Percentiles rank a stretch among this genome's conserved stretches.
These are phyloP conservation scores for Deuterostichococcus epilithicus DNA, from an alignment of 139 green algal genomes.

Conservation along the genomic window DNA sequence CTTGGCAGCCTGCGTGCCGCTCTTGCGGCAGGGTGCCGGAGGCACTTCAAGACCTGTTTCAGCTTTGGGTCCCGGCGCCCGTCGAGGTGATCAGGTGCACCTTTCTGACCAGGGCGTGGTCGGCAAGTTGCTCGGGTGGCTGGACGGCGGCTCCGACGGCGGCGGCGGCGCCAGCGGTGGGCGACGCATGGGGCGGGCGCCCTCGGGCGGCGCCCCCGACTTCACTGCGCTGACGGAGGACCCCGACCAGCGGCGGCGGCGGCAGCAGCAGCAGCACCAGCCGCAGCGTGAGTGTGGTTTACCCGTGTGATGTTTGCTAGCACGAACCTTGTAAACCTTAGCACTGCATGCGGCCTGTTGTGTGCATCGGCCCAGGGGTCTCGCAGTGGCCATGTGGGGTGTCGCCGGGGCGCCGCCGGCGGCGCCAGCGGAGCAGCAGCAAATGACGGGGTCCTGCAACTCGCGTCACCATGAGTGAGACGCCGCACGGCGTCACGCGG, in stretches of 20 bases:
- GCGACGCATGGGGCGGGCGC: neutral
- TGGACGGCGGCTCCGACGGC: neutral
- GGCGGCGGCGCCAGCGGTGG: neutral
- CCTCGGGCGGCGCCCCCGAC: neutral
- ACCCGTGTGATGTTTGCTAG: no score
- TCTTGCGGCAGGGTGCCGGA: neutral
- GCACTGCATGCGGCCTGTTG: neutral
- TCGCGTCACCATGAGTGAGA: no score
- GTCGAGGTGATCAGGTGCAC: neutral
- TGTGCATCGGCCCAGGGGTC: no score
- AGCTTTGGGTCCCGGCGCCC: neutral
- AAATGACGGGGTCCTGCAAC: no score
- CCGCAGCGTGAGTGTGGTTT: neutral
- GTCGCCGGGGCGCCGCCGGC: no score
- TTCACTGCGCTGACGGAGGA: neutral
- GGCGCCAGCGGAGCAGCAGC: no score
- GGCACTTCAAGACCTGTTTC: neutral
- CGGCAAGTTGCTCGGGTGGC: neutral
- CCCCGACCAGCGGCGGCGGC: neutral
- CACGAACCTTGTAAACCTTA: neutral
- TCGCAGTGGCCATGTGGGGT: no score
- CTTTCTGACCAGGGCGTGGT: neutral
- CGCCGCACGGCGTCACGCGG: no score
- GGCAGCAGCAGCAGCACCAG: neutral
- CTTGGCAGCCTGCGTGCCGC: neutral